phyloP scores from a whole-genome alignment of 306 rosid species.

The Rosa lucieae region DNA sequence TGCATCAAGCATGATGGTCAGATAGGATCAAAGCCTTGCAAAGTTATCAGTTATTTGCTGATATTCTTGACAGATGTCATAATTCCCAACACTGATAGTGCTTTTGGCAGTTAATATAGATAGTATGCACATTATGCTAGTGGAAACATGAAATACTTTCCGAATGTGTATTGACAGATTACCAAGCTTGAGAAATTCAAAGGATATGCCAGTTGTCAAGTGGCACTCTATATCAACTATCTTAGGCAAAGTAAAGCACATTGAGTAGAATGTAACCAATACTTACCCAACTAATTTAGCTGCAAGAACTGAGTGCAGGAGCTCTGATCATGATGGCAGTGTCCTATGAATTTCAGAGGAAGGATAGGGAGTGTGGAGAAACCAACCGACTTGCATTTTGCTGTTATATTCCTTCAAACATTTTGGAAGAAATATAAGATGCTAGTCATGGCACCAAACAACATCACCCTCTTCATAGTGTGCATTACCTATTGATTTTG shows the following conservation, averaged over 20 bases:
- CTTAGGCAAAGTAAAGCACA: background rate
- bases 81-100: background rate
- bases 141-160: background rate
- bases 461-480: constrained; percentile 90
- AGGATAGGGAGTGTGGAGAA: constrained; percentile 93
- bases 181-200: background rate
- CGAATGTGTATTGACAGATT: background rate
- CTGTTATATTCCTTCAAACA: constrained; percentile 70
- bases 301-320: constrained; percentile 81
- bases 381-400: constrained; percentile 92
- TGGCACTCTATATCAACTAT: background rate
- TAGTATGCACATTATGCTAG: background rate
- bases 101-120: background rate
- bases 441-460: constrained; percentile 97
- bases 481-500: constrained; percentile 40
- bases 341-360: constrained; percentile 93
- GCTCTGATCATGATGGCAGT: constrained; percentile 84
- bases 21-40: background rate
- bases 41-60: background rate
- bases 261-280: constrained; percentile 8
- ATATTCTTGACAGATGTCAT: background rate
- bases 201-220: background rate
- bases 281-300: constrained; percentile 92
- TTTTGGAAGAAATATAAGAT: constrained; percentile 90
- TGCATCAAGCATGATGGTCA: background rate